Evolutionary conservation across 23 red algal species (phyloP), one percentile per base, ranked within the genome.

Genomic region (Pyropia haitanensis): DNA sequence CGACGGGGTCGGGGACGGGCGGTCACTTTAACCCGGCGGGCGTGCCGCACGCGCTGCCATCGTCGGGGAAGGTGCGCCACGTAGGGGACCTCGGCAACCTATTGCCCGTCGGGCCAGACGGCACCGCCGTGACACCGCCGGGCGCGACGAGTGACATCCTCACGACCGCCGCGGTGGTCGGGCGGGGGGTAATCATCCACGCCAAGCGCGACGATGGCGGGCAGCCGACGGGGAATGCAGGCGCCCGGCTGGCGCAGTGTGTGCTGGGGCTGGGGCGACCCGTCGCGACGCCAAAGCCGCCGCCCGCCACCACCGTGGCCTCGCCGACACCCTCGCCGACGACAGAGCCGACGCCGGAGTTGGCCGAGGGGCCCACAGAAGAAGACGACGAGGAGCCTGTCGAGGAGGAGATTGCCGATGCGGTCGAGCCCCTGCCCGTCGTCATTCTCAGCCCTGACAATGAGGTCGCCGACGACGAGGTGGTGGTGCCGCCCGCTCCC

Each of bases 1-100:
- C 22, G 10, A 70, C 72, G 32, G 79, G 79, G 7, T 46, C 68
- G 15, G 63, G 58, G 19, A 68, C 79, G 8, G 79, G 79, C 18
- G 79, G 79, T 17, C 79, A 84, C 39, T 84, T 73, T 20, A 84
- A 84, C 49, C 55, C 55, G 8, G 17, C 6, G 25, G 55, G 55
- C 6, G 55, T 58, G 21, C 21, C 19, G 6, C 79, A 84, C 61
- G 79, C 62, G 16, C 49, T 57, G 30, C 69, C 79, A 10, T 27
- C 57, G 27, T 49, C 65, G 0, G 58, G 14, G 13, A 12, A 9
- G 39, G 58, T 21, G 19, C 39, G 39, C 10, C 79, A 84, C 18
- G 59, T 59, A 62, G 79, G 79, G 34, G 79, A 84, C 60, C 55
- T 84, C 29, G 79, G 79, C 24, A 84, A 84, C 51, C 70, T 84